Evolutionary conservation across 768 basidiomycete species (phyloP).

Genomic region (Dioszegia hungarica): DNA sequence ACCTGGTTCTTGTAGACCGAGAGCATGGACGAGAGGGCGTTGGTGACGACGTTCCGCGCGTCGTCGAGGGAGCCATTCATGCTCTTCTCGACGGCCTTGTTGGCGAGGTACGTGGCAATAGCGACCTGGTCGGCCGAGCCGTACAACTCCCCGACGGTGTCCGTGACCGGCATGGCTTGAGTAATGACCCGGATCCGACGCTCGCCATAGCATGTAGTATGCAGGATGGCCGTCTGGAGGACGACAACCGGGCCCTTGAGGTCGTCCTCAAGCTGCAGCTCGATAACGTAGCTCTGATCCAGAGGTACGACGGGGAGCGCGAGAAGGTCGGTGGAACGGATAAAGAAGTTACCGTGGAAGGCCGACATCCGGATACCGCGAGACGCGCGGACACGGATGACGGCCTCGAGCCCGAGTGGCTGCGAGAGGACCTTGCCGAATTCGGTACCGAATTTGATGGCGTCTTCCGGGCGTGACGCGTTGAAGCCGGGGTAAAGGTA

Average conservation of each 20-base stretch:
- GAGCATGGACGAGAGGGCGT: slow-evolving; percentile 78
- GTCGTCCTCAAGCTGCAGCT: slow-evolving; percentile 91
- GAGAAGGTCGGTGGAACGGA: slow-evolving; percentile 90
- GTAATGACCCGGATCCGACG: slow-evolving; percentile 86
- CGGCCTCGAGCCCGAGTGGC: slow-evolving; percentile 93
- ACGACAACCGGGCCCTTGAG: slow-evolving; percentile 86
- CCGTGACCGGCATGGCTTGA: slow-evolving; percentile 78
- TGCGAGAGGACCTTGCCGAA: slow-evolving; percentile 88
- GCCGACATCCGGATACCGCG: slow-evolving; percentile 91
- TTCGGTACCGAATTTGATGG: slow-evolving; percentile 96
- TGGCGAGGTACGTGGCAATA: slow-evolving; percentile 73
- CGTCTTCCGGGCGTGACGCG: slow-evolving; percentile 87
- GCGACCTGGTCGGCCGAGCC: slow-evolving; percentile 86
- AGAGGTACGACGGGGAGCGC: slow-evolving; percentile 95
- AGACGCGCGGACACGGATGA: slow-evolving; percentile 97
- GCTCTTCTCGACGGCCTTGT: slow-evolving; percentile 87
- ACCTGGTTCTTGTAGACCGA: slow-evolving; percentile 90
- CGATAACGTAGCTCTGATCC: slow-evolving; percentile 93
- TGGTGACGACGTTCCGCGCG: slow-evolving; percentile 73
- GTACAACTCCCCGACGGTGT: slow-evolving; percentile 80
- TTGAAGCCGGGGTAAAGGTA: slow-evolving; percentile 99
- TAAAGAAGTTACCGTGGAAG: slow-evolving; percentile 99
- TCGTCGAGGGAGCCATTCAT: slow-evolving; percentile 83
- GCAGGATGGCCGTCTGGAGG: slow-evolving; percentile 87
- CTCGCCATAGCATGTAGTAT: slow-evolving; percentile 84